Conservation (phyloP, 2,329 filamentous ascomycete genomes). For the Trichophyton schoenleinii region DNA sequence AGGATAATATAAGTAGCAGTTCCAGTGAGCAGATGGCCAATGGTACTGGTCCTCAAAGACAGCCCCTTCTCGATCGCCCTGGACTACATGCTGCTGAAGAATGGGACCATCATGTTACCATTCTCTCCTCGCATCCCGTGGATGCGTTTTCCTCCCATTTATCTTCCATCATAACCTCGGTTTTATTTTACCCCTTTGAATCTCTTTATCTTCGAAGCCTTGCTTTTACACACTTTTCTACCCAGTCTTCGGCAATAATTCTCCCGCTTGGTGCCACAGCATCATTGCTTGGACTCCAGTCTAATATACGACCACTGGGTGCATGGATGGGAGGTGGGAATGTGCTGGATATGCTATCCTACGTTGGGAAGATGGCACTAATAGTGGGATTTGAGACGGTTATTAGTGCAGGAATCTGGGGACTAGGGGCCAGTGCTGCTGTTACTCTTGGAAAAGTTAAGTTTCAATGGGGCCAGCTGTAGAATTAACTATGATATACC, state of each 20-base stretch:
- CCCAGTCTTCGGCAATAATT: constrained; percentile 11
- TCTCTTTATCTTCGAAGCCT: constrained; percentile 30
- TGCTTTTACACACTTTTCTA: constrained; percentile 25
- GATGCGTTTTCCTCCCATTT: constrained; percentile 33
- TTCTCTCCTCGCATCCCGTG: constrained; percentile 31
- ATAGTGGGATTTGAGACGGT: constrained; percentile 27
- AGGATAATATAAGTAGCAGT: not conserved
- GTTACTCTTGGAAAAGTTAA: constrained; percentile 29
- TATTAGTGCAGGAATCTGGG: constrained; percentile 28
- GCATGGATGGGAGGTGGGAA: constrained; percentile 27
- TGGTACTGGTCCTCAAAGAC: not conserved
- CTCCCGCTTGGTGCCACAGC: constrained; percentile 13
- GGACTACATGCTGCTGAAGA: not conserved
- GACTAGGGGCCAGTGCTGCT: constrained; percentile 25
- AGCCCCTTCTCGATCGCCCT: not conserved
- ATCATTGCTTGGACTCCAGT: constrained; percentile 10
- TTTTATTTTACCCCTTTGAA: constrained; percentile 31
- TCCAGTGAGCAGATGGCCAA: not conserved
- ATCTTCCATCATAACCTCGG: constrained; percentile 25
- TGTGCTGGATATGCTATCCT: constrained; percentile 21
- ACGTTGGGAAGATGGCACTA: constrained; percentile 26
- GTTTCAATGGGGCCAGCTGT: constrained; percentile 28
- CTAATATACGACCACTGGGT: constrained; percentile 23
- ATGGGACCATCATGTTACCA: constrained; percentile 28
- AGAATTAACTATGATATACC: not conserved